Base-by-base conservation (phyloP, 257 asterid species). In the Solanum stenotomum region DNA sequence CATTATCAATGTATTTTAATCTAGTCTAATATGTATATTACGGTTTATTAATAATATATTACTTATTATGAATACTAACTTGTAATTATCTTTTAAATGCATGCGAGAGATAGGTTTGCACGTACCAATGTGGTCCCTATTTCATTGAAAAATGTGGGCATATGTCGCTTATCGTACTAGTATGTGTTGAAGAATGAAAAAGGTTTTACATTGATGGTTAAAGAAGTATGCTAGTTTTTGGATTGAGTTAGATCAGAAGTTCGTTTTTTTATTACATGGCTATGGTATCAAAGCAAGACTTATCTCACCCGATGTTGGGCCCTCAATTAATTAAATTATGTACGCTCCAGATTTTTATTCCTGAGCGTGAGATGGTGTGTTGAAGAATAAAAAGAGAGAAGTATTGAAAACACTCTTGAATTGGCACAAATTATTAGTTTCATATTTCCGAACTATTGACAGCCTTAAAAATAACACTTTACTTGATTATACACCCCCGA, bases 321-420 rank as follows among this genome's bases (percentile, higher is more conserved):
- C 6, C 0, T 2, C 18, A 5, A 27, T 67, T 40, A n/a, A 63
- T 23, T 10, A 23, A 9, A 59, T 59, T 22, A 22, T 0, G 3
- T 10, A 63, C 0, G 8, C 7, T 61, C 5, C 14, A 61, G 0
- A 23, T 63, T 10, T 63, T 5, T 0, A 23, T 4, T 2, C 8
- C 0, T 63, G 3, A 9, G 7, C 8, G 1, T 63, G 31, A n/a
- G 31, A 0, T 10, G 70, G n/a, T 1, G 12, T 9, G 14, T 63
- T 63, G 3, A 63, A 63, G 14, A 63, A 10, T 49, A 49, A 49
- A 49, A 49, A 49, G 8, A 15, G 9, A 2, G 9, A 49, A 5
- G 61, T 49, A 49, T 15, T 49, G 9, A 49, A 13, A 46, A 14
- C 18, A 46, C 0, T 7, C 18, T 46, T 46, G 1, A 46, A 13